A percentile compares a stretch with the other conserved stretches of the same genome.
phyloP scores from a whole-genome alignment of 1,139 yeast species.

The Lodderomyces parapsilosis region DNA sequence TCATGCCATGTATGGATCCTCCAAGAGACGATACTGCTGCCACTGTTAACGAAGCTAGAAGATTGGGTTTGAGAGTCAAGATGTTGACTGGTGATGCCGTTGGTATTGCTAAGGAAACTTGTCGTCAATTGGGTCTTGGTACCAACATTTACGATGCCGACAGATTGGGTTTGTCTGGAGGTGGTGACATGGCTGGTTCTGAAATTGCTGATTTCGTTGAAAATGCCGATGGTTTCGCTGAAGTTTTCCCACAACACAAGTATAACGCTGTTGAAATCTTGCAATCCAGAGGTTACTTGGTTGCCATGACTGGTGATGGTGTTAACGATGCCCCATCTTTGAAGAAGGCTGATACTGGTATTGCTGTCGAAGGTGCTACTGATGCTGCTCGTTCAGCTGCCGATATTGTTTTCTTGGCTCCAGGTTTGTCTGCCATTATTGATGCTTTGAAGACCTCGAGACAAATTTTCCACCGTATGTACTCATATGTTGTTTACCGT shows the following conservation, averaged over 20 bases:
- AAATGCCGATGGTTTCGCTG: slow-evolving; percentile 96
- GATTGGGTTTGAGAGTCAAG: slow-evolving; percentile 92
- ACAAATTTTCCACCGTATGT: slow-evolving; percentile 98
- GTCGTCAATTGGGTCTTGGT: slow-evolving; percentile 97
- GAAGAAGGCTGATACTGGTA: slow-evolving; percentile 96
- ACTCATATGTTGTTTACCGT: slow-evolving; percentile 94
- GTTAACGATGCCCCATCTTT: slow-evolving; percentile 95
- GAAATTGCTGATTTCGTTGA: slow-evolving; percentile 95
- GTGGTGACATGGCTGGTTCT: slow-evolving; percentile 95
- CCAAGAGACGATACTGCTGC: slow-evolving; percentile 98
- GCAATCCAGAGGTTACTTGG: slow-evolving; percentile 91
- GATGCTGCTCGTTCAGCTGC: slow-evolving; percentile 97
- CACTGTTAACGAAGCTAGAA: slow-evolving; percentile 91
- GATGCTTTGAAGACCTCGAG: slow-evolving; percentile 93
- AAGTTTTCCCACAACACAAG: slow-evolving; percentile 96
- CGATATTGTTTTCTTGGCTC: slow-evolving; percentile 93
- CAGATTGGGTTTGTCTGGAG: slow-evolving; percentile 94
- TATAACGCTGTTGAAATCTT: slow-evolving; percentile 88
- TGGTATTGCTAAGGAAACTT: slow-evolving; percentile 98
- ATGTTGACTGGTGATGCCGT: slow-evolving; percentile 99
- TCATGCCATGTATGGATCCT: slow-evolving; percentile 99
- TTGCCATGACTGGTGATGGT: slow-evolving; percentile 99
- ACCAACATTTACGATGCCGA: slow-evolving; percentile 97
- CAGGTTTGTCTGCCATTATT: slow-evolving; percentile 92
- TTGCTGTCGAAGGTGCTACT: slow-evolving; percentile 96